Evolutionary conservation across 176 grass and related monocot species (phyloP), one percentile per base, ranked within the genome.

Genomic region (Phyllostachys edulis): DNA sequence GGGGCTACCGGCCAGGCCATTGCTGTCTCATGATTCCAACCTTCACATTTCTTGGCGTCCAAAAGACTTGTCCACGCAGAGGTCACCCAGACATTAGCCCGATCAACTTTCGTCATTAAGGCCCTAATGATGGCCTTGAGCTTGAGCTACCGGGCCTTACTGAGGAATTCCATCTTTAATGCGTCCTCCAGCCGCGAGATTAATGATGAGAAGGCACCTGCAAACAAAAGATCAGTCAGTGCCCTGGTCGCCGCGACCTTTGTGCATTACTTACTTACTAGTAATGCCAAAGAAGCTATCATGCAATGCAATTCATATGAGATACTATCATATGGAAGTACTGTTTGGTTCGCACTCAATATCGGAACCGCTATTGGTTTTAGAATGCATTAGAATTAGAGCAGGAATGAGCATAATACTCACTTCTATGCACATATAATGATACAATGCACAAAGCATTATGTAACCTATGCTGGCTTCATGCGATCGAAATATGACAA

Each of bases 181-280:
- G 82, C 62, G 24, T 90, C 92, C 75, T 97, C 95, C 75, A 94
- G 82, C 55, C 79, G 88, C 24, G 42, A 94, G 79, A 92, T 90
- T 56, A 91, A 67, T 13, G 85, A 87, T 49, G 88, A 80, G 82
- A 94, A 94, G 12, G 82, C 81, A 80, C 87, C 95, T 97, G 90
- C 62, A 76, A 60, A 80, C 13, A 75, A 39, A 63, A 38, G 41
- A 81, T 24, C 16, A 14, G 47, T 24, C 16, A 14, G 47, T n/a
- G 57, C 55, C 50, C 42, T 37, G 9, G 34, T 55, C 13, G 56
- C 14, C 13, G 20, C 11, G 5, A 63, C 0, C 16, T 39, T 61
- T 34, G 45, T 74, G 9, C 12, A 3, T 67, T 23, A 44, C 27
- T 67, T 23, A 44, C 27, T 7, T 26, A 40, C 32, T 6, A 6